These are phyloP conservation scores for Linaria vulgaris DNA, from an alignment of 257 asterid species.

Conservation along the genomic window DNA sequence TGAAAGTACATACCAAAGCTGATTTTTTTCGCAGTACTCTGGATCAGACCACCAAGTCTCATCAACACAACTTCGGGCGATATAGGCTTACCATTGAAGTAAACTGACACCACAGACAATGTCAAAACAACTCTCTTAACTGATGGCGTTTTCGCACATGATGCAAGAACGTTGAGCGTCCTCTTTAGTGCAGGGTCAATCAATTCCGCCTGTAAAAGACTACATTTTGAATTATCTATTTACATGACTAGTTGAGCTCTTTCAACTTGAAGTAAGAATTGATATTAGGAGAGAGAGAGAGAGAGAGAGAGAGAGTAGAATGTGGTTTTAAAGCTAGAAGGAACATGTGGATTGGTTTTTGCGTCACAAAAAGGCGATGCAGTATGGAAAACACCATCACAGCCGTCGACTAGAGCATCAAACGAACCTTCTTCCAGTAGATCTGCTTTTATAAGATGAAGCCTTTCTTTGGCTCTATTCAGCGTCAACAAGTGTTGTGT, in stretches of 20 bases:
- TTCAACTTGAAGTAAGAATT: too few species aligned
- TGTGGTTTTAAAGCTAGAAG: background rate
- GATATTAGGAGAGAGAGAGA: too few species aligned
- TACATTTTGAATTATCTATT: too few species aligned
- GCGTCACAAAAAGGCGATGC: constrained; percentile 50
- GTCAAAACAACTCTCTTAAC: constrained; percentile 63
- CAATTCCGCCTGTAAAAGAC: constrained; percentile 45
- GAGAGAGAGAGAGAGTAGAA: too few species aligned
- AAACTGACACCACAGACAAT: constrained; percentile 54
- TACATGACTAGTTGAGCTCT: too few species aligned
- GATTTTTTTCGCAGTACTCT: constrained; percentile 38
- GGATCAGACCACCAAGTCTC: constrained; percentile 54
- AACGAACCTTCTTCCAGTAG: constrained; percentile 49
- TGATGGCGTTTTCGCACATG: constrained; percentile 60
- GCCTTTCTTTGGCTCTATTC: constrained; percentile 56
- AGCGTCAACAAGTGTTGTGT: constrained; percentile 43
- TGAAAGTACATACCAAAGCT: constrained; percentile 59
- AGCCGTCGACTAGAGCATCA: constrained; percentile 46
- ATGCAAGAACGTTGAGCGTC: constrained; percentile 61
- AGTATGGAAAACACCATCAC: constrained; percentile 53
- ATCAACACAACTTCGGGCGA: constrained; percentile 57
- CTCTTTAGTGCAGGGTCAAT: constrained; percentile 80
- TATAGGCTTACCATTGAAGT: constrained; percentile 44
- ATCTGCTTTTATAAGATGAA: constrained; percentile 44
- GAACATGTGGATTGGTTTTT: constrained; percentile 45